phyloP scores from a whole-genome alignment of 768 basidiomycete genomes.

The Leccinum variicolor region DNA sequence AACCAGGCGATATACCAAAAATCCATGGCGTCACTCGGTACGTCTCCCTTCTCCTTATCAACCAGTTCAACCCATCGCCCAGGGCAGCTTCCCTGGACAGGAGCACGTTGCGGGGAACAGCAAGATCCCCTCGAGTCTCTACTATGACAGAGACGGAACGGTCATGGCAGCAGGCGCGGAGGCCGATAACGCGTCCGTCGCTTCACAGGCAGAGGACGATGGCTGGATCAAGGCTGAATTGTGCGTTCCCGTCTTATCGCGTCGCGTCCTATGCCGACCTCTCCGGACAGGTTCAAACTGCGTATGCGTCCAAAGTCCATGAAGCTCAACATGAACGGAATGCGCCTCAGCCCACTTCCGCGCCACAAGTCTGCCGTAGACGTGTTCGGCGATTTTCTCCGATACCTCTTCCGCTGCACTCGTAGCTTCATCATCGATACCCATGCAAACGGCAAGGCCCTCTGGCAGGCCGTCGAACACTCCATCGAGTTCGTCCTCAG shows the following conservation, averaged over 20 bases:
- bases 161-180: slow-evolving; percentile 77
- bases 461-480: slow-evolving; percentile 70
- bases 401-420: slow-evolving; percentile 72
- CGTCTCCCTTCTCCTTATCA: slow-evolving; percentile 7
- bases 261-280: background rate
- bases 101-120: slow-evolving; percentile 84
- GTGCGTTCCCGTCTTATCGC: slow-evolving; percentile 38
- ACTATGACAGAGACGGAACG: slow-evolving; percentile 62
- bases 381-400: slow-evolving; percentile 77
- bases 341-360: slow-evolving; percentile 69
- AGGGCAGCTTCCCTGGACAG: slow-evolving; percentile 71
- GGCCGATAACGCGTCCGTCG: slow-evolving; percentile 52
- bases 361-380: slow-evolving; percentile 64
- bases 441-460: slow-evolving; percentile 67
- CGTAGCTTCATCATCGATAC: slow-evolving; percentile 75
- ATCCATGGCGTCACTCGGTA: slow-evolving; percentile 80
- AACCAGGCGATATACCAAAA: slow-evolving; percentile 77
- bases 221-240: slow-evolving; percentile 74
- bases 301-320: slow-evolving; percentile 74
- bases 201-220: slow-evolving; percentile 67
- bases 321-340: slow-evolving; percentile 82
- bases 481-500: slow-evolving; percentile 73
- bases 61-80: slow-evolving; percentile 13
- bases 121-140: slow-evolving; percentile 78
- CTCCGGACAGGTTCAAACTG: slow-evolving; percentile 62